Evolutionary conservation across 306 rosid genomes (phyloP), one percentile per base, ranked within the genome.

Genomic region (Trifolium subterraneum): DNA sequence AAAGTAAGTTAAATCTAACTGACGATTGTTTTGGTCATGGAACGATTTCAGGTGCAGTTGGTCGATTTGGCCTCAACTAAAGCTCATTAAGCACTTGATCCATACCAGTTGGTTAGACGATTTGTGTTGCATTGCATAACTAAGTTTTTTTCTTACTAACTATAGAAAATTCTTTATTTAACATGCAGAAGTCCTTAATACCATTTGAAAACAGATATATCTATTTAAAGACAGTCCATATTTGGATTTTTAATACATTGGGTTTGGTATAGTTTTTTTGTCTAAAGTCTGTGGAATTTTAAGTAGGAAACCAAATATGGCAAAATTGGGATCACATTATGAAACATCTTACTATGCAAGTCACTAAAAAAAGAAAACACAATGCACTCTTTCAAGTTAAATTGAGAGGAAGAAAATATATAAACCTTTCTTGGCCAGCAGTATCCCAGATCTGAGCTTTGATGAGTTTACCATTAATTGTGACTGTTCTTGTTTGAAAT

Each of bases 401-500:
- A 11, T 14, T n/a, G 65, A 33, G 64, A 62, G 61, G 12, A 16
- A 22, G 81, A 59, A 10, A 2, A 11, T 9, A 11, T 9, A 18
- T 8, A 3, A 78, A 88, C 97, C 96, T 92, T 87, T 92, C 97
- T 85, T 92, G 97, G 74, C 96, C 97, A 70, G 97, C 97, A 79
- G 97, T 92, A 60, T 92, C 97, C 97, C 97, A 92, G 97, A 92
- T 92, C 96, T 92, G 97, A 14, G 96, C 98, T 63, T 92, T 92
- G 90, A 92, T 84, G 85, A 90, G 76, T 80, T 92, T 92, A 67
- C 81, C 84, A 55, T 86, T 79, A 51, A 92, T 85, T 23, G 84
- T 86, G 60, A 86, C 85, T 78, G 92, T 88, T 80, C 88, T 86
- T 6, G 97, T 89, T 78, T 92, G 96, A 47, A 92, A 92, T 80